These are phyloP conservation scores for Arabidopsis suecica DNA, from an alignment of 345 rosid genomes.

Conservation along the genomic window DNA sequence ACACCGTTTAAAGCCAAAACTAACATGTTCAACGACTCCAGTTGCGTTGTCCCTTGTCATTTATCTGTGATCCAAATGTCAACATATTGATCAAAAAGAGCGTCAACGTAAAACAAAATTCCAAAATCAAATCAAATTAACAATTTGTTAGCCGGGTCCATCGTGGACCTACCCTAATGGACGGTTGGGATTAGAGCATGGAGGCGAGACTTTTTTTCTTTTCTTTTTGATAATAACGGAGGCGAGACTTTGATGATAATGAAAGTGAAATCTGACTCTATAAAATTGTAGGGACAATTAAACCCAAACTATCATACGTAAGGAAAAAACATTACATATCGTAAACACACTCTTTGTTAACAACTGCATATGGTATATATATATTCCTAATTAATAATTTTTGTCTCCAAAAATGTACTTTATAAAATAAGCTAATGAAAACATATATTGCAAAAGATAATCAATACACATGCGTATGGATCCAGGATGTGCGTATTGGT, in stretches of 20 bases:
- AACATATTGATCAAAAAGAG: neutral
- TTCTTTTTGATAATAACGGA: neutral
- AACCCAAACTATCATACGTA: conserved; percentile 15
- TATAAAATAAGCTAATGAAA: neutral
- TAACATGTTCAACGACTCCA: conserved; percentile 30
- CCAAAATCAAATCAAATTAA: neutral
- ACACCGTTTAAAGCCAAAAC: conserved; percentile 37
- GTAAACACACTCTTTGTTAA: neutral
- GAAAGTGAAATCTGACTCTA: conserved; percentile 13
- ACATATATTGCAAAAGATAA: neutral
- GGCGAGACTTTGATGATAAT: conserved; percentile 14
- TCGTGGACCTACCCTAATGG: conserved; percentile 10
- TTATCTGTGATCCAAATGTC: conserved; percentile 31
- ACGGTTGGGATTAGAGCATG: conserved; percentile 31
- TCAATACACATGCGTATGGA: conserved; percentile 3
- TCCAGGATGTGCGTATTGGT: conserved; percentile 1
- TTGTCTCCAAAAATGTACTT: neutral
- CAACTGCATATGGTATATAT: conserved; percentile 1
- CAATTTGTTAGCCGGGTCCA: conserved; percentile 23
- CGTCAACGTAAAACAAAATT: conserved; percentile 20
- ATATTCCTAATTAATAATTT: neutral
- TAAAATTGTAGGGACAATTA: neutral
- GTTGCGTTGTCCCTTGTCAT: conserved; percentile 30
- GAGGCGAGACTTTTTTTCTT: neutral
- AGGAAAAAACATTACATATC: neutral